A percentile compares a stretch with the other conserved stretches of the same genome.
Evolutionary conservation across 1,139 yeast genomes (phyloP).

Genomic region (Wickerhamomyces sp.): DNA sequence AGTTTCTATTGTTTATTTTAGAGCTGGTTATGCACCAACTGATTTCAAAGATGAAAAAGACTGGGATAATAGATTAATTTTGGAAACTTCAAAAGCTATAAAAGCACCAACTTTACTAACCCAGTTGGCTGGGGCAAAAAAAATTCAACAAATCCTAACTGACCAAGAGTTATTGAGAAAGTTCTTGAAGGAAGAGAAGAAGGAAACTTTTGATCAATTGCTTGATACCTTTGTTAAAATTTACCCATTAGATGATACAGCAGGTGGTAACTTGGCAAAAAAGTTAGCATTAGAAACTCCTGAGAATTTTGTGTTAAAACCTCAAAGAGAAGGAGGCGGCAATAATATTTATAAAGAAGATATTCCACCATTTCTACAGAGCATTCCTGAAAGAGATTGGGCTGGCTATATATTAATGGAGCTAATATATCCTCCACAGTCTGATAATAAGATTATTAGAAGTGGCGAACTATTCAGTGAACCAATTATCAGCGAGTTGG

Average conservation of each 20-base stretch:
- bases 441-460: slow-evolving; percentile 65
- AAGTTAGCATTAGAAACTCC: slow-evolving; percentile 66
- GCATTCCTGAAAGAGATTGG: slow-evolving; percentile 72
- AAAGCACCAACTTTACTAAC: slow-evolving; percentile 89
- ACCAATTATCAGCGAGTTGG: slow-evolving; percentile 81
- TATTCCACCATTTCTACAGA: slow-evolving; percentile 67
- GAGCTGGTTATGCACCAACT: slow-evolving; percentile 83
- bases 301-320: slow-evolving; percentile 76
- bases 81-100: slow-evolving; percentile 76
- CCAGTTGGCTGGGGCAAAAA: slow-evolving; percentile 89
- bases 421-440: slow-evolving; percentile 71
- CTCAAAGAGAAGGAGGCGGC: slow-evolving; percentile 97
- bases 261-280: slow-evolving; percentile 60
- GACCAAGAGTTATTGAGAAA: slow-evolving; percentile 41
- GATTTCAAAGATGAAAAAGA: slow-evolving; percentile 59
- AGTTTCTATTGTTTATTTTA: slow-evolving; percentile 81
- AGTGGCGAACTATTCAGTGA: slow-evolving; percentile 59
- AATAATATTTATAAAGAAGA: slow-evolving; percentile 84
- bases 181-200: slow-evolving; percentile 35
- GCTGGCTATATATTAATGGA: slow-evolving; percentile 93
- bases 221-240: slow-evolving; percentile 72
- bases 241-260: slow-evolving; percentile 75
- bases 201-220: slow-evolving; percentile 15
- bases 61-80: slow-evolving; percentile 71
- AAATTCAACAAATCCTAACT: slow-evolving; percentile 85